These are phyloP conservation scores for Tolypocladium tropicale DNA, from an alignment of 2,329 filamentous ascomycete species.

Conservation along the genomic window DNA sequence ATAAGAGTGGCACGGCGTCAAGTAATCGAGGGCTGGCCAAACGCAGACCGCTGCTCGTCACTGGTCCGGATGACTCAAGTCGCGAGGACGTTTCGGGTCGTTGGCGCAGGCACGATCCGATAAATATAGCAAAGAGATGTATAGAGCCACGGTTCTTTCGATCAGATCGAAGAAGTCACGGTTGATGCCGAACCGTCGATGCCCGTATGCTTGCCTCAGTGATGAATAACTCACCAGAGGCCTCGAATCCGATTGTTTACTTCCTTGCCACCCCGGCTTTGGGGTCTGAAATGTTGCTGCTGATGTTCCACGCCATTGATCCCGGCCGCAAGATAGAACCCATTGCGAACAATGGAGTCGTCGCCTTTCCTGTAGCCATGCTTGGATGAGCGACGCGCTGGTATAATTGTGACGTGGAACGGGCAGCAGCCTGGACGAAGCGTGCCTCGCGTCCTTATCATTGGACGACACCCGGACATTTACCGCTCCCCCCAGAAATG, in stretches of 20 bases:
- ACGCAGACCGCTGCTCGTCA: background rate
- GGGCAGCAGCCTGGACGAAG: background rate
- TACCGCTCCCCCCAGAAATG: background rate
- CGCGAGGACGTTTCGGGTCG: background rate
- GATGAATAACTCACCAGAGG: constrained; percentile 13
- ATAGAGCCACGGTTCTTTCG: background rate
- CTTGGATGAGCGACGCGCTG: constrained; percentile 6
- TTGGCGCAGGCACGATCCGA: background rate
- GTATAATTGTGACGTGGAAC: background rate
- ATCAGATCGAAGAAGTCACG: too few species aligned
- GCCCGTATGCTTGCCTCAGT: constrained; percentile 10
- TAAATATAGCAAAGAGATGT: background rate
- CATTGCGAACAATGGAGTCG: constrained; percentile 12
- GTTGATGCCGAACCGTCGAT: constrained; percentile 4
- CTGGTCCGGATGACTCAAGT: background rate
- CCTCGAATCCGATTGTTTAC: constrained; percentile 20
- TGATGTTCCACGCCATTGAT: constrained; percentile 11
- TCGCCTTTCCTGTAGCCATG: constrained; percentile 10
- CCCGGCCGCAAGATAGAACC: constrained; percentile 1
- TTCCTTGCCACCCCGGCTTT: constrained; percentile 37
- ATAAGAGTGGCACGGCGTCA: background rate
- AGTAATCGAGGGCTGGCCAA: background rate
- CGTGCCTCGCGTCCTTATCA: constrained; percentile 6
- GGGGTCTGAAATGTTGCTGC: constrained; percentile 32
- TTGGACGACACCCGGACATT: constrained; percentile 1